phyloP scores from a whole-genome alignment of 805 yeast genomes.

The Hermanozyma aechmeae region DNA sequence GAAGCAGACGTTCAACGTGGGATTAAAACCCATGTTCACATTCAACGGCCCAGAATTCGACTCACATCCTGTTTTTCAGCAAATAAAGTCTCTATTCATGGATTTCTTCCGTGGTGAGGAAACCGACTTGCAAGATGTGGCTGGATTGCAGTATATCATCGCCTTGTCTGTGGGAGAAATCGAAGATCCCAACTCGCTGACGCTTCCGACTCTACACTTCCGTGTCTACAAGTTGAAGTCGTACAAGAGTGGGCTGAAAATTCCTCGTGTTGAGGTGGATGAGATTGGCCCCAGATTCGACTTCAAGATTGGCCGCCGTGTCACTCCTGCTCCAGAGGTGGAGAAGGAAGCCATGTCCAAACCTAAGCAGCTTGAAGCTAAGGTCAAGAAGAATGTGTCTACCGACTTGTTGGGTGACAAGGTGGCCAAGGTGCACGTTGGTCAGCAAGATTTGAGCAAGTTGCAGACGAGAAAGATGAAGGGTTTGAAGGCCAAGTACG shows the following conservation, averaged over 20 bases:
- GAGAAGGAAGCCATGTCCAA: conserved; percentile 80
- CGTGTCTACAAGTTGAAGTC: conserved; percentile 86
- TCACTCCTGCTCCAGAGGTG: conserved; percentile 74
- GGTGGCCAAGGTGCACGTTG: conserved; percentile 92
- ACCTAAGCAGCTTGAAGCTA: conserved; percentile 76
- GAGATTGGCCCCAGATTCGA: conserved; percentile 96
- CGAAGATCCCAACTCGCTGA: conserved; percentile 64
- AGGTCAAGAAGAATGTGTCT: conserved; percentile 80
- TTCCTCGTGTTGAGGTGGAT: conserved; percentile 89
- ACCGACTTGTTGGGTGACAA: conserved; percentile 91
- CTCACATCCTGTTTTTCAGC: conserved; percentile 75
- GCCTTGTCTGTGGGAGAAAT: conserved; percentile 67
- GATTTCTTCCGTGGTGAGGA: conserved; percentile 87
- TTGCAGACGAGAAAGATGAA: conserved; percentile 98
- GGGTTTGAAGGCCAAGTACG: conserved; percentile 84
- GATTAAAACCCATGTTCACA: conserved; percentile 88
- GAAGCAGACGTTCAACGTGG: conserved; percentile 71
- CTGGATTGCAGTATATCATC: conserved; percentile 88
- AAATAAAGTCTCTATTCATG: conserved; percentile 76
- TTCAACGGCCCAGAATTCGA: conserved; percentile 93
- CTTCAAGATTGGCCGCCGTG: conserved; percentile 83
- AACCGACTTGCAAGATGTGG: conserved; percentile 79
- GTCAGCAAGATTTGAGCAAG: conserved; percentile 83
- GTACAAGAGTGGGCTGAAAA: conserved; percentile 71
- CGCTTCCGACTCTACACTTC: conserved; percentile 75